phyloP scores from a whole-genome alignment of 1,284 basidiomycete genomes.

The Leccinum pachyderme region DNA sequence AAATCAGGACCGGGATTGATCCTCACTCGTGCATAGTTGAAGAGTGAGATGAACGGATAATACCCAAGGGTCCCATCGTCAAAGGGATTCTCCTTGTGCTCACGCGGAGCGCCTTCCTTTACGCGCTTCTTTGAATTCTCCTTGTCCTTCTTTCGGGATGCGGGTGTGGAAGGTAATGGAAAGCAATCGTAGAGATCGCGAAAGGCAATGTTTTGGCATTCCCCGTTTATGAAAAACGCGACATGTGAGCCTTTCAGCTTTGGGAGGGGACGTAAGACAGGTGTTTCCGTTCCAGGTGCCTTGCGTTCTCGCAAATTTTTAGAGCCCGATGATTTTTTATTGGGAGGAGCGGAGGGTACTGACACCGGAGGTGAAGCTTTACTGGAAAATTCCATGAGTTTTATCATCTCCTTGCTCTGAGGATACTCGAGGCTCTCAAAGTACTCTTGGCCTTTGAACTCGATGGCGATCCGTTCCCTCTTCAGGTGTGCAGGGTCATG shows the following conservation, averaged over 20 bases:
- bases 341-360: constrained; percentile 50
- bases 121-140: constrained; percentile 50
- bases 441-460: constrained; percentile 94
- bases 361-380: constrained; percentile 58
- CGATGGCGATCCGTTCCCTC: constrained; percentile 88
- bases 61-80: constrained; percentile 97
- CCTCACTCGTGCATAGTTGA: constrained; percentile 83
- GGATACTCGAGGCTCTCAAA: constrained; percentile 94
- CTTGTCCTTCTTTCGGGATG: constrained; percentile 53
- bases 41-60: constrained; percentile 92
- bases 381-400: constrained; percentile 70
- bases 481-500: constrained; percentile 76
- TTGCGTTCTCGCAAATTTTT: constrained; percentile 59
- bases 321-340: constrained; percentile 65
- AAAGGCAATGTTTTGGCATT: constrained; percentile 84
- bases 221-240: constrained; percentile 92
- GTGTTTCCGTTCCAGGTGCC: constrained; percentile 22
- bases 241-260: constrained; percentile 74
- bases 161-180: constrained; percentile 69
- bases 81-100: constrained; percentile 79
- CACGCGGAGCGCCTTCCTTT: constrained; percentile 63
- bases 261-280: constrained; percentile 65
- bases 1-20: constrained; percentile 91
- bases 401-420: constrained; percentile 91
- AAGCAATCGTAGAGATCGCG: constrained; percentile 88